Conservation (phyloP, 164 flowering plant genomes). For the Cinnamomum chago region DNA sequence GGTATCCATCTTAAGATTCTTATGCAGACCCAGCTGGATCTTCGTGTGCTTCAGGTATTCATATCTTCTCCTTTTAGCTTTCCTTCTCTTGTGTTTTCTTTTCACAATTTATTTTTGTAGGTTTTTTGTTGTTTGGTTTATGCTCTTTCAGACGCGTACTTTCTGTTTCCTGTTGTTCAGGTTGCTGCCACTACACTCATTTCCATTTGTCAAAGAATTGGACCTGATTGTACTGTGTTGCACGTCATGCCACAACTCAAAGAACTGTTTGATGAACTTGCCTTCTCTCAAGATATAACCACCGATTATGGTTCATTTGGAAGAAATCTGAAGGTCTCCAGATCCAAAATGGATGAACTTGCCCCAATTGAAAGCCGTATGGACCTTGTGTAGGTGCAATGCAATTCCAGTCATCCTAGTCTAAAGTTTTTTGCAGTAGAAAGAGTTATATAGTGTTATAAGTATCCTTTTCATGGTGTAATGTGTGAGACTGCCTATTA, state of each 20-base stretch:
- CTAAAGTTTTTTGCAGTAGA: neutral
- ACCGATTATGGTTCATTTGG: constrained; percentile 32
- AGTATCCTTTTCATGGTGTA: neutral
- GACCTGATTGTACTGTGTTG: constrained; percentile 70
- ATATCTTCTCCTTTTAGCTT: neutral
- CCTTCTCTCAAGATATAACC: constrained; percentile 62
- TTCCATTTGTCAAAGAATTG: constrained; percentile 72
- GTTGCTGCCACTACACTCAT: constrained; percentile 79
- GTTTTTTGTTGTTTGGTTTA: neutral
- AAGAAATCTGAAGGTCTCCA: constrained; percentile 36
- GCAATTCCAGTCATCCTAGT: constrained; percentile 9
- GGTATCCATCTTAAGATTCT: constrained; percentile 67
- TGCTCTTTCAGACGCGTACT: neutral
- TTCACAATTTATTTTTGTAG: neutral
- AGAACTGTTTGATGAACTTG: constrained; percentile 88
- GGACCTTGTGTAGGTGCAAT: constrained; percentile 81
- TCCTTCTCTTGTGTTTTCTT: no score
- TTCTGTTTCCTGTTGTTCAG: constrained; percentile 34
- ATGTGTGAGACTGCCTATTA: constrained; percentile 5
- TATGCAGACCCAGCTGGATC: constrained; percentile 50
- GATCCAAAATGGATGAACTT: constrained; percentile 38
- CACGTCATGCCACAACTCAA: constrained; percentile 83
- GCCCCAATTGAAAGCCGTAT: constrained; percentile 55
- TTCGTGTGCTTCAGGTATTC: constrained; percentile 74
- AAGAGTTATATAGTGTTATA: neutral